Evolutionary conservation across 1,284 basidiomycete species (phyloP).

Genomic region (Erythrobasidium hasegawianum): DNA sequence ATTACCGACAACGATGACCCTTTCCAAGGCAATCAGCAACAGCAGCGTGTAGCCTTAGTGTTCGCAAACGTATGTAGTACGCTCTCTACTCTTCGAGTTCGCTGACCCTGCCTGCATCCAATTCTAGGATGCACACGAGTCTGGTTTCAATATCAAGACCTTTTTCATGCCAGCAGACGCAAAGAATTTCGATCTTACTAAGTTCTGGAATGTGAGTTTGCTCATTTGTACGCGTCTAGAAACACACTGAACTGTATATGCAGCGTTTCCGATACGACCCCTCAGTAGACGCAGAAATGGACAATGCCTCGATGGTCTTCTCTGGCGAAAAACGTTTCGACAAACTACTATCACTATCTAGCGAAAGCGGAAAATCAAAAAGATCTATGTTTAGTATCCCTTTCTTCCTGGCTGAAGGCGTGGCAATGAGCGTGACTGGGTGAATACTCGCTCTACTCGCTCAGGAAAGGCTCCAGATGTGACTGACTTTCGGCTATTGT

Average conservation of each 20-base stretch:
- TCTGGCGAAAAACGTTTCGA: constrained; percentile 24
- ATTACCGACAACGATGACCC: constrained; percentile 86
- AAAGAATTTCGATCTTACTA: constrained; percentile 12
- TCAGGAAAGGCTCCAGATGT: too few species aligned
- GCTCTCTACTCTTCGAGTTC: background rate
- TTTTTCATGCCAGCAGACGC: constrained; percentile 66
- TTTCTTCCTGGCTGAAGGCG: constrained; percentile 71
- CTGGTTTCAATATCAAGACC: constrained; percentile 78
- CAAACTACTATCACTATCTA: constrained; percentile 36
- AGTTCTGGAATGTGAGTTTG: constrained; percentile 30
- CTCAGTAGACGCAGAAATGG: constrained; percentile 45
- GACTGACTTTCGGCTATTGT: too few species aligned
- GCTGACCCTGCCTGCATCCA: background rate
- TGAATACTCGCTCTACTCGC: constrained; percentile 47
- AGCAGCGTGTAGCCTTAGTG: constrained; percentile 31
- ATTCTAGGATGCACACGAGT: constrained; percentile 70
- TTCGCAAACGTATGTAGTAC: constrained; percentile 14
- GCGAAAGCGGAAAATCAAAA: constrained; percentile 67
- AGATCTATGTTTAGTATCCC: constrained; percentile 79
- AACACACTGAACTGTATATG: constrained; percentile 14
- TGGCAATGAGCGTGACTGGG: constrained; percentile 88
- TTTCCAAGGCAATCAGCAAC: constrained; percentile 29
- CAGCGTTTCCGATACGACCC: constrained; percentile 35
- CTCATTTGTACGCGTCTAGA: too few species aligned
- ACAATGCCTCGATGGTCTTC: constrained; percentile 41